A percentile compares a stretch with the other conserved stretches of the same genome.
phyloP scores from a whole-genome alignment of 2,329 filamentous ascomycete genomes.

The Metarhizium sp. region DNA sequence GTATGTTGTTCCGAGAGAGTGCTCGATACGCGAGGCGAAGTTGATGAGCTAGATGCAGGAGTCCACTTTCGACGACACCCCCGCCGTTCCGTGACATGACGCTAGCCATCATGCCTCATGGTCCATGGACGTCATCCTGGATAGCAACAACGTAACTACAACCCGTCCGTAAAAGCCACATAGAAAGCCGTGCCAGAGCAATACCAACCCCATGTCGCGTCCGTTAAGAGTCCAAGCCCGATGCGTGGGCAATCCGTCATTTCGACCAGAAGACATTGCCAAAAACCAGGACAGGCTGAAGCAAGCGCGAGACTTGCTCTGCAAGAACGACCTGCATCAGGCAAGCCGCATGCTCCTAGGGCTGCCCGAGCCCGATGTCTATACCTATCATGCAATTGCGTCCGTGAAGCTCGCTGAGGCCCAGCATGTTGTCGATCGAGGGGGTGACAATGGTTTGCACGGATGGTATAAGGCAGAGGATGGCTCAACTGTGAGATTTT shows the following conservation, averaged over 20 bases:
- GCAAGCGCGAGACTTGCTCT: conserved; percentile 27
- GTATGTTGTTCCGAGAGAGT: too few species aligned
- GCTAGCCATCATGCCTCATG: background rate
- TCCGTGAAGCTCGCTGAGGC: conserved; percentile 39
- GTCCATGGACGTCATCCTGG: background rate
- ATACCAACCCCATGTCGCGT: conserved; percentile 16
- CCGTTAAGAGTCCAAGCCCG: conserved; percentile 19
- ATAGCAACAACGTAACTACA: background rate
- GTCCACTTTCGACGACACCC: background rate
- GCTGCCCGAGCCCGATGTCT: conserved; percentile 33
- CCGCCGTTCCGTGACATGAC: background rate
- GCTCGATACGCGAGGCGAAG: too few species aligned
- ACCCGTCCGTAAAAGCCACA: background rate
- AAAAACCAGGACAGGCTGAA: conserved; percentile 28
- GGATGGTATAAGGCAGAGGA: conserved; percentile 36
- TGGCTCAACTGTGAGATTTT: conserved; percentile 19
- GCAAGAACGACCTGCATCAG: conserved; percentile 32
- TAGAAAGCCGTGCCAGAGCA: background rate
- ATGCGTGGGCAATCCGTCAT: conserved; percentile 35
- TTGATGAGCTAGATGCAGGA: too few species aligned
- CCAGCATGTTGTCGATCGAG: conserved; percentile 35
- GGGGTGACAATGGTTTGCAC: conserved; percentile 36
- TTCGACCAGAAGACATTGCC: conserved; percentile 32
- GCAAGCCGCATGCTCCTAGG: conserved; percentile 35
- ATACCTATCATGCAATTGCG: conserved; percentile 42